Percentiles rank a stretch among this genome's conserved stretches.
These are phyloP conservation scores for Hyphopichia burtonii DNA, from an alignment of 1,139 yeast species.

Conservation along the genomic window DNA sequence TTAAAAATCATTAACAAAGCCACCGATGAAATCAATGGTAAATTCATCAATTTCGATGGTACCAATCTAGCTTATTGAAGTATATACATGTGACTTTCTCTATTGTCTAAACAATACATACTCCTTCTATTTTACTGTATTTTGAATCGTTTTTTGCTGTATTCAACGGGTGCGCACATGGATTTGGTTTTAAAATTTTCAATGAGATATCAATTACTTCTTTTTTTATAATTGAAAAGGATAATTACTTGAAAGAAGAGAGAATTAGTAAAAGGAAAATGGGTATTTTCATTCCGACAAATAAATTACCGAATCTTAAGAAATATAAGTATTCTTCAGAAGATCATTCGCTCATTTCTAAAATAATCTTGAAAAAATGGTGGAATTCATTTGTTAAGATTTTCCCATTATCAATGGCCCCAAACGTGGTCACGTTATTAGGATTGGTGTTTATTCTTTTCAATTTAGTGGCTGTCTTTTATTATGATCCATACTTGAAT, in stretches of 20 bases:
- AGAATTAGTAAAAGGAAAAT: constrained; percentile 23
- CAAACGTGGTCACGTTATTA: constrained; percentile 76
- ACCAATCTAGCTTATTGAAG: constrained; percentile 8
- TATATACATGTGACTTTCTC: not conserved
- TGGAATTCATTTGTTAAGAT: constrained; percentile 70
- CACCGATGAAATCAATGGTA: constrained; percentile 7
- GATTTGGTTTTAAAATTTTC: no score
- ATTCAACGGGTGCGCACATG: no score
- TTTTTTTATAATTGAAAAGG: no score
- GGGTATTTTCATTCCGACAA: constrained; percentile 72
- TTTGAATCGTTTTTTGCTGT: no score
- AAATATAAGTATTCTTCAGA: constrained; percentile 72
- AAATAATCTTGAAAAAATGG: constrained; percentile 73
- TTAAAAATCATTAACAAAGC: constrained; percentile 5
- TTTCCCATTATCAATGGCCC: constrained; percentile 87
- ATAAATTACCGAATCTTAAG: constrained; percentile 60
- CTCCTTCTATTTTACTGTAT: no score
- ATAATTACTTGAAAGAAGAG: no score
- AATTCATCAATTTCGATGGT: constrained; percentile 11
- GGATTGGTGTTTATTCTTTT: constrained; percentile 72
- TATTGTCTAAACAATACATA: no score
- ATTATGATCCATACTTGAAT: constrained; percentile 69
- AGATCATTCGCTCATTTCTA: constrained; percentile 78
- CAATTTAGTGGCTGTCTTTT: constrained; percentile 65
- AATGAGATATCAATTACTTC: no score